phyloP scores from a whole-genome alignment of 2,329 filamentous ascomycete genomes.

The Onygenales sp. region DNA sequence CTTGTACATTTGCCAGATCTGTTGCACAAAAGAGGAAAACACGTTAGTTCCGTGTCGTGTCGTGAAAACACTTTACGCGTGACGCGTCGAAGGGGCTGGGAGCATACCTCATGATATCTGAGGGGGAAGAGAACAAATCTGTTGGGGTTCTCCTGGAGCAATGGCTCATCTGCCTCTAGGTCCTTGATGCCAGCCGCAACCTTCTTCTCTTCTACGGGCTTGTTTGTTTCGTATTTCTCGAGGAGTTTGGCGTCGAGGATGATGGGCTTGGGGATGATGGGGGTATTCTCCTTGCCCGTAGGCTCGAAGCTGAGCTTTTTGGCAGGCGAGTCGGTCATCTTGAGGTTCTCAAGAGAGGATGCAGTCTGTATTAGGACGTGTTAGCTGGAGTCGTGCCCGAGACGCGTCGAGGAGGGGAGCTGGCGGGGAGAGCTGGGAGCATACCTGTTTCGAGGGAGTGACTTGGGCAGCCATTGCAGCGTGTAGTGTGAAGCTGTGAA shows the following conservation, averaged over 20 bases:
- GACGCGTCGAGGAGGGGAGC: conserved; percentile 22
- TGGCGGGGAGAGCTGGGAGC: conserved; percentile 29
- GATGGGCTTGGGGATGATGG: conserved; percentile 42
- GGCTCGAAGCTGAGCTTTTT: conserved; percentile 78
- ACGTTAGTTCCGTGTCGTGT: conserved; percentile 27
- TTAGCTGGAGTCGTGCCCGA: conserved; percentile 17
- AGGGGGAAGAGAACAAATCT: conserved; percentile 98
- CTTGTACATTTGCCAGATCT: conserved; percentile 99
- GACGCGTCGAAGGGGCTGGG: conserved; percentile 39
- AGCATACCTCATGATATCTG: conserved; percentile 94
- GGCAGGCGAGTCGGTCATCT: conserved; percentile 76
- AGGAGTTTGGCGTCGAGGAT: conserved; percentile 43
- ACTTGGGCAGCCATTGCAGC: conserved; percentile 64
- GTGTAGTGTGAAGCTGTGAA: conserved; percentile 11
- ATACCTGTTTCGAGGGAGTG: conserved; percentile 64
- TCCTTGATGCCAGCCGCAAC: conserved; percentile 47
- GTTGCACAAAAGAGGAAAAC: conserved; percentile 15
- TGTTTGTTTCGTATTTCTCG: conserved; percentile 36
- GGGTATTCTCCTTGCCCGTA: conserved; percentile 72
- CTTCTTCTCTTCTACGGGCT: conserved; percentile 8
- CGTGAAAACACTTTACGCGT: conserved; percentile 58
- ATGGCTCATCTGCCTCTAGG: conserved; percentile 73
- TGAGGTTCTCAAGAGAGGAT: conserved; percentile 75
- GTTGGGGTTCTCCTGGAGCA: conserved; percentile 89
- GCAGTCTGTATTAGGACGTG: conserved; percentile 57